phyloP scores from a whole-genome alignment of 306 rosid species.

The Ormosia semicastrata region DNA sequence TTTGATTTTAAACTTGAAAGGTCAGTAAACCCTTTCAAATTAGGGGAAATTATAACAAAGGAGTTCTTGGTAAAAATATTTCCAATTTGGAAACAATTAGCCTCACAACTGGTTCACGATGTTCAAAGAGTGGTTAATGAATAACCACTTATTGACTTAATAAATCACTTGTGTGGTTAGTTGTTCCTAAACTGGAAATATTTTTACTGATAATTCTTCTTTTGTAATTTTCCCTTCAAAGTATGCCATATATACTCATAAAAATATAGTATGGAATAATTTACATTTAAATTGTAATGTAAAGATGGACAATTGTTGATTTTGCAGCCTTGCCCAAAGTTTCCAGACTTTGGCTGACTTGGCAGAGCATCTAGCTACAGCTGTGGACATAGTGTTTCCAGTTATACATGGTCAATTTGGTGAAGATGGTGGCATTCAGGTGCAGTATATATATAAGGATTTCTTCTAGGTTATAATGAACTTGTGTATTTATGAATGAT shows the following conservation, averaged over 20 bases:
- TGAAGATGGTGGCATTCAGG: slow-evolving; percentile 99
- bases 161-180: background rate
- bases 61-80: background rate
- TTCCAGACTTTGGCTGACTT: slow-evolving; percentile 68
- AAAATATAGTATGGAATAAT: background rate
- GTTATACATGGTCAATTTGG: slow-evolving; percentile 95
- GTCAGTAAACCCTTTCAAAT: slow-evolving; percentile 34
- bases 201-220: background rate
- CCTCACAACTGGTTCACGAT: background rate
- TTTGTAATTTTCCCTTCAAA: background rate
- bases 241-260: background rate
- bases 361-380: slow-evolving; percentile 73
- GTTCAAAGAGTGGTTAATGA: background rate
- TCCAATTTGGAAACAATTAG: background rate
- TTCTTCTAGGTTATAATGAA: background rate
- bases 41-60: background rate
- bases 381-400: slow-evolving; percentile 88
- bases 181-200: background rate
- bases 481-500: background rate
- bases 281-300: background rate
- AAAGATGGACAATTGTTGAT: slow-evolving; percentile 26
- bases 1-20: slow-evolving; percentile 95
- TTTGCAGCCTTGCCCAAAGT: slow-evolving; percentile 86
- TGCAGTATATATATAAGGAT: slow-evolving; percentile 23
- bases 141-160: background rate